Conservation (phyloP, 345 rosid genomes). For the Dipteronia dyeriana region DNA sequence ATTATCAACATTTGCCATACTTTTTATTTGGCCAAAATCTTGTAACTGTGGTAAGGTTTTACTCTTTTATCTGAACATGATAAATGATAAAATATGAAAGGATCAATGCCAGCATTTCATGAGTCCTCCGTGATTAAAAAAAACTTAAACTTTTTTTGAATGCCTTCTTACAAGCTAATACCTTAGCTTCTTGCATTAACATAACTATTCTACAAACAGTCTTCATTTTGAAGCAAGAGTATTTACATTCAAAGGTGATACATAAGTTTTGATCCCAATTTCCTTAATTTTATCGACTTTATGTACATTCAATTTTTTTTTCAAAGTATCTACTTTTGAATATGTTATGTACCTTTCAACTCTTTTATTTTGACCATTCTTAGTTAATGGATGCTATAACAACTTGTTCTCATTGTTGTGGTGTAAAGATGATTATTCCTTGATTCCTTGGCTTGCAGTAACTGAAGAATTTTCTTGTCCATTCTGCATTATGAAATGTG, state of each 20-base stretch:
- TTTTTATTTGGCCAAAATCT: background rate
- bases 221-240: background rate
- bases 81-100: background rate
- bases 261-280: background rate
- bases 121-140: too few species aligned
- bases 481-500: slow-evolving; percentile 94
- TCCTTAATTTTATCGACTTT: background rate
- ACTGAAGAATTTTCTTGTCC: slow-evolving; percentile 99
- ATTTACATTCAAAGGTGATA: background rate
- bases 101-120: background rate
- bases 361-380: background rate
- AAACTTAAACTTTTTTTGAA: too few species aligned
- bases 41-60: background rate
- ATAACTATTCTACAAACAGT: background rate
- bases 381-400: background rate
- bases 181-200: too few species aligned
- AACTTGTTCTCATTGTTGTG: slow-evolving; percentile 11
- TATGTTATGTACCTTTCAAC: background rate
- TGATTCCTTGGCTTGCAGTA: slow-evolving; percentile 54
- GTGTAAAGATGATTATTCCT: slow-evolving; percentile 19
- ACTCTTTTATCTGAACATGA: background rate
- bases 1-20: background rate
- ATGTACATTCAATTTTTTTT: background rate
- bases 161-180: background rate
- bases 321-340: background rate